These are phyloP conservation scores for Vinca major DNA, from an alignment of 305 asterid genomes.

Conservation along the genomic window DNA sequence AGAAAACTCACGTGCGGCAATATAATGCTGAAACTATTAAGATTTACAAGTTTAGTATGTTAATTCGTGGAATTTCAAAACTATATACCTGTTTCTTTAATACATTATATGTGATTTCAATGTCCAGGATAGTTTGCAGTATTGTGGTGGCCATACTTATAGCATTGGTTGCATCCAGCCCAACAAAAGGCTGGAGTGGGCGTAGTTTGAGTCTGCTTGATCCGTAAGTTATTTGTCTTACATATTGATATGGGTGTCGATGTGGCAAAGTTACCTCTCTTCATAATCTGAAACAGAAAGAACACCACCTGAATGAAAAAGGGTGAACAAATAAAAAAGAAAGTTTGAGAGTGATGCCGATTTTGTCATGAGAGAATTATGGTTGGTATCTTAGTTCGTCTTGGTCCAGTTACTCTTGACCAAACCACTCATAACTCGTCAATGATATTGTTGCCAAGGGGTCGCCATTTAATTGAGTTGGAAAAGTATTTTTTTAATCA, in stretches of 20 bases:
- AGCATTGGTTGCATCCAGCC: conserved; percentile 97
- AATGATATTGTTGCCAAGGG: background rate
- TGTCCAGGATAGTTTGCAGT: conserved; percentile 63
- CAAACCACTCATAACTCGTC: too few relatives aligned
- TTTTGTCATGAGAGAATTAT: background rate
- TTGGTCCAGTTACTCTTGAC: background rate
- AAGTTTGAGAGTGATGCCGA: background rate
- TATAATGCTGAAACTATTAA: background rate
- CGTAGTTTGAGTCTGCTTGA: conserved; percentile 96
- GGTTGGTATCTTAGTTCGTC: background rate
- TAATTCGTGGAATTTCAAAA: background rate
- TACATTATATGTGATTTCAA: conserved; percentile 12
- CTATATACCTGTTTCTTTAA: conserved; percentile 1
- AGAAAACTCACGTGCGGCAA: background rate
- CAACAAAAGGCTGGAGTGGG: conserved; percentile 99
- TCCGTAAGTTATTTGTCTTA: conserved; percentile 53
- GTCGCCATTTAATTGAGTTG: background rate
- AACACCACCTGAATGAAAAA: background rate
- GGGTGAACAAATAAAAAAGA: background rate
- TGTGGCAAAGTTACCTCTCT: background rate
- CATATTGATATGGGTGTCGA: background rate
- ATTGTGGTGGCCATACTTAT: conserved; percentile 67
- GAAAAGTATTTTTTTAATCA: background rate
- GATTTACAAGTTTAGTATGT: background rate
- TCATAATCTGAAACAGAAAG: background rate